phyloP scores from a whole-genome alignment of 257 asterid genomes.

The Coffea canephora region DNA sequence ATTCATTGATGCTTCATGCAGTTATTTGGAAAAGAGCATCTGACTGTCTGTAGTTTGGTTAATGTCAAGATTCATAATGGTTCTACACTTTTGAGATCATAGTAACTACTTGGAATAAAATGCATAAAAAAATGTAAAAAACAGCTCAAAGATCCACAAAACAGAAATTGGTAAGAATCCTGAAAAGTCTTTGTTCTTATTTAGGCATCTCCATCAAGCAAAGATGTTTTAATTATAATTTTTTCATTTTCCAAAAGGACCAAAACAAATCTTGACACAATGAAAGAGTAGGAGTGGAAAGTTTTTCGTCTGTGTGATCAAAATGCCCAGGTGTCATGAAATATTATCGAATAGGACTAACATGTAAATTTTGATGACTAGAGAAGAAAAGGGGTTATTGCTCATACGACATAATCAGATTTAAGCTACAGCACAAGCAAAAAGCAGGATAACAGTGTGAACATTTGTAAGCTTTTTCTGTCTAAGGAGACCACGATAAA shows the following conservation, averaged over 20 bases:
- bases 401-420: neutral
- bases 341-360: neutral
- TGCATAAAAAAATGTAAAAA: neutral
- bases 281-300: neutral
- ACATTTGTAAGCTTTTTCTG: neutral
- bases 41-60: neutral
- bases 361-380: neutral
- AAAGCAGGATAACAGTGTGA: neutral
- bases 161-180: too few species aligned
- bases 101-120: neutral
- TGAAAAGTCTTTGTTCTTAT: neutral
- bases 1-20: neutral
- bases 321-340: neutral
- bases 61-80: neutral
- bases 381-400: neutral
- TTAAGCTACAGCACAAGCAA: neutral
- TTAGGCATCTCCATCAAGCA: neutral
- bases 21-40: neutral
- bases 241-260: neutral
- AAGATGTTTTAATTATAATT: neutral
- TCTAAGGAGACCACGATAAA: neutral
- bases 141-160: neutral
- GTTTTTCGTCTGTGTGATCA: neutral
- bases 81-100: neutral
- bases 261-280: neutral